A percentile compares a stretch with the other conserved stretches of the same genome.
These are phyloP conservation scores for Mucor saturninus DNA, from an alignment of 371 early-diverging fungal species.

Conservation along the genomic window DNA sequence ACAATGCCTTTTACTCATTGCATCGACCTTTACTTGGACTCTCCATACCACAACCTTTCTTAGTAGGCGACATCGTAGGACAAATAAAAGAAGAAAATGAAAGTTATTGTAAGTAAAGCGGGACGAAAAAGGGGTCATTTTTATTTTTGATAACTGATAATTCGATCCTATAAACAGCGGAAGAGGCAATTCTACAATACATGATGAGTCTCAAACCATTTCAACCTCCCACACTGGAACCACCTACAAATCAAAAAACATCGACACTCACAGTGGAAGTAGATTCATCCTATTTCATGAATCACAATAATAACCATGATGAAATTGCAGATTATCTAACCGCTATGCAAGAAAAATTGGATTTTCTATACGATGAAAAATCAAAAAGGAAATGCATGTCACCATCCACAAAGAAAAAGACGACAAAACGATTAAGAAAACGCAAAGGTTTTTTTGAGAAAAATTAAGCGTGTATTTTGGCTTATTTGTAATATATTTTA, in stretches of 20 bases:
- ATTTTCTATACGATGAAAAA: slow-evolving; percentile 24
- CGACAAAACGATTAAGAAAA: slow-evolving; percentile 22
- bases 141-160: background rate
- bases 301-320: slow-evolving; percentile 29
- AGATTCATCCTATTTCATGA: slow-evolving; percentile 28
- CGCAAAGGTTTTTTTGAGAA: slow-evolving; percentile 31
- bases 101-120: slow-evolving; percentile 3
- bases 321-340: slow-evolving; percentile 35
- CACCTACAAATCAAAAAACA: slow-evolving; percentile 5
- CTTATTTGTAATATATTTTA: background rate
- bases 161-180: slow-evolving; percentile 5
- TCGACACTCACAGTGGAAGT: slow-evolving; percentile 34
- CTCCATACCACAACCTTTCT: slow-evolving; percentile 24
- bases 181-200: slow-evolving; percentile 26
- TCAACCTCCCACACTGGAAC: slow-evolving; percentile 18
- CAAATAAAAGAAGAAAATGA: slow-evolving; percentile 24
- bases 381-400: background rate
- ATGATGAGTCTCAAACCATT: slow-evolving; percentile 24
- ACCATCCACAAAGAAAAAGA: slow-evolving; percentile 12
- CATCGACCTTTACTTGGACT: slow-evolving; percentile 43
- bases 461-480: slow-evolving; percentile 10
- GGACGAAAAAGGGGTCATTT: background rate
- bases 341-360: slow-evolving; percentile 35
- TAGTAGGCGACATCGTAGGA: slow-evolving; percentile 19
- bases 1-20: slow-evolving; percentile 54